These are phyloP conservation scores for Penicillium parvum DNA, from an alignment of 495 filamentous ascomycete species.

Conservation along the genomic window DNA sequence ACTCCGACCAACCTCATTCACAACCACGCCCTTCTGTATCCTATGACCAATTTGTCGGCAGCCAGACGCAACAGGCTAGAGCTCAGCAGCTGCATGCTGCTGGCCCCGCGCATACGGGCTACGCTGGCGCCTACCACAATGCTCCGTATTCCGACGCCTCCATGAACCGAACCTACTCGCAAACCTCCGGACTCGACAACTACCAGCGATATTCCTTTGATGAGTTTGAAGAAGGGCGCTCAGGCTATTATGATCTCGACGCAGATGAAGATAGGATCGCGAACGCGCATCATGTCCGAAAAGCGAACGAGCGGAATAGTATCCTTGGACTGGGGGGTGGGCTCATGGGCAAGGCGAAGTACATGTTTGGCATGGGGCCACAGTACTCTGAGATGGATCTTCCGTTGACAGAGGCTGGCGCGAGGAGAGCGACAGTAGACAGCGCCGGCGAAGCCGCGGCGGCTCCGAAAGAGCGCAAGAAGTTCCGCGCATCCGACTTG, in stretches of 20 bases:
- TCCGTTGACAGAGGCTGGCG: conserved; percentile 78
- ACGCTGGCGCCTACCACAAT: conserved; percentile 27
- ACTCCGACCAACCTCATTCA: conserved; percentile 48
- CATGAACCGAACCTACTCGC: conserved; percentile 62
- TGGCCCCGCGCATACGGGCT: conserved; percentile 23
- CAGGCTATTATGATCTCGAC: conserved; percentile 57
- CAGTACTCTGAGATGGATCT: conserved; percentile 98
- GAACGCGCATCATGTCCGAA: conserved; percentile 48
- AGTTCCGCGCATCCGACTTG: conserved; percentile 67
- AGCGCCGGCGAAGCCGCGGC: conserved; percentile 29
- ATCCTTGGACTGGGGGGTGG: conserved; percentile 82
- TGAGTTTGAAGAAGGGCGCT: conserved; percentile 73
- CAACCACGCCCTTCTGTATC: conserved; percentile 78
- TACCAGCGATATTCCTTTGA: conserved; percentile 87
- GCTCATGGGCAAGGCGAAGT: conserved; percentile 78
- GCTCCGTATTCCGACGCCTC: conserved; percentile 47
- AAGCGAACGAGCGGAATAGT: conserved; percentile 75
- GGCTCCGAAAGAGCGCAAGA: conserved; percentile 45
- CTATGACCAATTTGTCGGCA: conserved; percentile 92
- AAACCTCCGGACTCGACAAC: conserved; percentile 77
- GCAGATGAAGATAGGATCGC: conserved; percentile 53
- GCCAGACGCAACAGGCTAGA: conserved; percentile 44
- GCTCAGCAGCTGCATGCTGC: conserved; percentile 20
- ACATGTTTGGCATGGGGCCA: conserved; percentile 84
- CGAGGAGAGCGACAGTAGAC: conserved; percentile 40